phyloP scores from a whole-genome alignment of 2,329 filamentous ascomycete species.

The Ophiostoma quercus region DNA sequence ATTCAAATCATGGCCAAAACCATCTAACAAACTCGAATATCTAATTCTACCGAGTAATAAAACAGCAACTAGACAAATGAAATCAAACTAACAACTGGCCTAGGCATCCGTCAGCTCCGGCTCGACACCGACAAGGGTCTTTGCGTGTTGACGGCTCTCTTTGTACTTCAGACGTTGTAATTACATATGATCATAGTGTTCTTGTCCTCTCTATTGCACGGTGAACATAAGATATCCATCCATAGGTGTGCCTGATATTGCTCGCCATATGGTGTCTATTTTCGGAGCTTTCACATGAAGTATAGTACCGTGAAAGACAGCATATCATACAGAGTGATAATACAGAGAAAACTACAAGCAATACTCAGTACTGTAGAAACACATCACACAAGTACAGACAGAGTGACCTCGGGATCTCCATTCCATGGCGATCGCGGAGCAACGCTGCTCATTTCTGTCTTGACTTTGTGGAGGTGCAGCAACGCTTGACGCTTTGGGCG shows the following conservation, averaged over 20 bases:
- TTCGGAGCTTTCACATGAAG: not conserved
- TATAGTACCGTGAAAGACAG: not conserved
- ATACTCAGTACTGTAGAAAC: too few species aligned
- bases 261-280: not conserved
- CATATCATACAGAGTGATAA: too few species aligned
- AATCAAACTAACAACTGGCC: not conserved
- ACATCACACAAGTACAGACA: too few species aligned
- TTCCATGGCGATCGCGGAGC: conserved; percentile 7
- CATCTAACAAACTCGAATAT: not conserved
- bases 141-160: not conserved
- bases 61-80: not conserved
- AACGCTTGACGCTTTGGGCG: not conserved
- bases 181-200: not conserved
- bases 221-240: not conserved
- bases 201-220: too few species aligned
- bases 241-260: not conserved
- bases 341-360: not conserved
- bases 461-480: conserved; percentile 3
- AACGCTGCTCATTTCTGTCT: not conserved
- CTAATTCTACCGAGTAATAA: not conserved
- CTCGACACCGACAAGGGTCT: conserved; percentile 2
- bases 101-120: not conserved
- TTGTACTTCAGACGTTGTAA: not conserved
- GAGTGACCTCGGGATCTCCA: not conserved
- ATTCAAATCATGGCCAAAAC: not conserved